Evolutionary conservation across 1,139 yeast species (phyloP).

Genomic region (Blastobotrys ciferrii): DNA sequence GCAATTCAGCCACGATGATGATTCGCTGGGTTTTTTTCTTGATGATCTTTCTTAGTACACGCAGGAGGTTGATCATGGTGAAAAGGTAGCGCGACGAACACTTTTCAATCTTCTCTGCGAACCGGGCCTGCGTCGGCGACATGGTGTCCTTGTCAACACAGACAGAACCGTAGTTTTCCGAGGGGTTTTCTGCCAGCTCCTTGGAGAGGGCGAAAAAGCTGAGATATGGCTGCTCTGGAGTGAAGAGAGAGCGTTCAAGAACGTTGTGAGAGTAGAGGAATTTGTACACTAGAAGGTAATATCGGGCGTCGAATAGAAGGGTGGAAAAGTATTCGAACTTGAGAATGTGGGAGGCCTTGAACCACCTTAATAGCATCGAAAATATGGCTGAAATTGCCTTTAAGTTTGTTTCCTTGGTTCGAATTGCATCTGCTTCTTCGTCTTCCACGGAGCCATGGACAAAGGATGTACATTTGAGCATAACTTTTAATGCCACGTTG

Average conservation of each 20-base stretch:
- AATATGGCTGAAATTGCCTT: conserved; percentile 62
- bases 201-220: conserved; percentile 49
- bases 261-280: conserved; percentile 40
- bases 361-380: conserved; percentile 64
- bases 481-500: conserved; percentile 59
- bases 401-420: conserved; percentile 62
- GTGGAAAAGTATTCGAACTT: conserved; percentile 75
- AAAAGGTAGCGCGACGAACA: conserved; percentile 35
- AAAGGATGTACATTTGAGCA: conserved; percentile 45
- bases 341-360: conserved; percentile 69
- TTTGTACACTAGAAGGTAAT: conserved; percentile 46
- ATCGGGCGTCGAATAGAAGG: conserved; percentile 71
- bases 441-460: conserved; percentile 25
- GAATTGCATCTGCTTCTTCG: conserved; percentile 36
- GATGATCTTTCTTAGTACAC: conserved; percentile 37
- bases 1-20: conserved; percentile 41
- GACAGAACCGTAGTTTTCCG: conserved; percentile 15
- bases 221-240: conserved; percentile 40
- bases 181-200: conserved; percentile 25
- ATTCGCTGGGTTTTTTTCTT: conserved; percentile 43
- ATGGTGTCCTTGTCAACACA: conserved; percentile 2
- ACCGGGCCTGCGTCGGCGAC: conserved; percentile 8
- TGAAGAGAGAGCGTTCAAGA: conserved; percentile 31
- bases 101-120: conserved; percentile 21
- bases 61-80: conserved; percentile 36